phyloP scores from a whole-genome alignment of 164 flowering plant genomes.

The Sedum album region DNA sequence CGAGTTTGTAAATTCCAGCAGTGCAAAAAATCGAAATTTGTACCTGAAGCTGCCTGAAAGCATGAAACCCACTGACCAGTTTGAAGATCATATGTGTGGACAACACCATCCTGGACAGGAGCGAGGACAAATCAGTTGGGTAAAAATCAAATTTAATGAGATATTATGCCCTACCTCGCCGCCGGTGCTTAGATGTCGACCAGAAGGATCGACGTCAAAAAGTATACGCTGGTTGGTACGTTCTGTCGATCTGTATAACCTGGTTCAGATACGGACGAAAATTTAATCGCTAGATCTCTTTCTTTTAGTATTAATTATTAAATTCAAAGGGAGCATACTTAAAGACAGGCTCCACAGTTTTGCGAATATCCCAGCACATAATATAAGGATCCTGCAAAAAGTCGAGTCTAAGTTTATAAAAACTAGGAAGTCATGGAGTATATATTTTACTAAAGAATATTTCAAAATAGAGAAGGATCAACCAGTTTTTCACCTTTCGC shows the following conservation, averaged over 20 bases:
- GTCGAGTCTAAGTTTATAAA: not conserved
- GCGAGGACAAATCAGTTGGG: not conserved
- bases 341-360: constrained; percentile 32
- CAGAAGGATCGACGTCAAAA: constrained; percentile 85
- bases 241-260: constrained; percentile 82
- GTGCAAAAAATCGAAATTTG: not conserved
- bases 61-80: constrained; percentile 83
- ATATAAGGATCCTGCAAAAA: constrained; percentile 72
- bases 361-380: constrained; percentile 6
- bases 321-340: constrained; percentile 43
- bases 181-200: constrained; percentile 87
- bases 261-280: constrained; percentile 17
- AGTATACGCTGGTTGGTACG: constrained; percentile 73
- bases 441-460: not conserved
- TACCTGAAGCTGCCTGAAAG: constrained; percentile 92
- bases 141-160: not conserved
- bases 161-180: constrained; percentile 54
- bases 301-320: not conserved
- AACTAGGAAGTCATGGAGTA: not conserved
- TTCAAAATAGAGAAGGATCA: not conserved
- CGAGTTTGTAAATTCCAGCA: not conserved
- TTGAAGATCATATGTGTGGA: constrained; percentile 90
- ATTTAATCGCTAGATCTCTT: not conserved
- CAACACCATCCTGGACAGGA: constrained; percentile 64
- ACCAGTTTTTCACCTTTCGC: constrained; percentile 51